phyloP scores from a whole-genome alignment of 2,329 filamentous ascomycete genomes.

The Calonectria montana region DNA sequence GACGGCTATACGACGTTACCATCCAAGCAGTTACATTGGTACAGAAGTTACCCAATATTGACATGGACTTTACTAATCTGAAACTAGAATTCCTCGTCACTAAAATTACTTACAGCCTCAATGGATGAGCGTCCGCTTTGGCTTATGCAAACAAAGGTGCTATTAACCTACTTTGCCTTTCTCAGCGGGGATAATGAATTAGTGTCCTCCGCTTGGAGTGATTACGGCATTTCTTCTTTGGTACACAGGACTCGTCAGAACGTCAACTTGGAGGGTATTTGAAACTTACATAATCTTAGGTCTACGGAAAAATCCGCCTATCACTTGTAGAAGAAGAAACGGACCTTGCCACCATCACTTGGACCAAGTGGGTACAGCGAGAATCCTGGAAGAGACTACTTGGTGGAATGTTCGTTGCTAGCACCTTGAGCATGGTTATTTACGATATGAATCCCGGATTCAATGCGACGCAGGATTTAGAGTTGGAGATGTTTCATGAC shows the following conservation, averaged over 20 bases:
- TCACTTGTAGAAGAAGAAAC: neutral
- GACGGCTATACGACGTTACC: neutral
- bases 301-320: neutral
- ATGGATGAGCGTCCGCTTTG: neutral
- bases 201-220: neutral
- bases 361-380: constrained; percentile 21
- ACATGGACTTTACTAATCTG: neutral
- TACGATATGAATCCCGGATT: constrained; percentile 29
- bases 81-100: neutral
- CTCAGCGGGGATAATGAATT: neutral
- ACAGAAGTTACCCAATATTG: neutral
- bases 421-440: constrained; percentile 24
- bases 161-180: neutral
- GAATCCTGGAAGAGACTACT: constrained; percentile 29
- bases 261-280: no score
- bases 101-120: neutral
- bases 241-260: neutral
- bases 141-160: neutral
- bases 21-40: neutral
- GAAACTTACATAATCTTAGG: neutral
- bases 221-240: neutral
- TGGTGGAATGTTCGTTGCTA: constrained; percentile 13
- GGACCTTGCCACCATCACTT: neutral
- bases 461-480: constrained; percentile 24
- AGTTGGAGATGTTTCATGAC: constrained; percentile 21